Evolutionary conservation across 1,284 basidiomycete genomes (phyloP).

Genomic region (Ustilago hordei): DNA sequence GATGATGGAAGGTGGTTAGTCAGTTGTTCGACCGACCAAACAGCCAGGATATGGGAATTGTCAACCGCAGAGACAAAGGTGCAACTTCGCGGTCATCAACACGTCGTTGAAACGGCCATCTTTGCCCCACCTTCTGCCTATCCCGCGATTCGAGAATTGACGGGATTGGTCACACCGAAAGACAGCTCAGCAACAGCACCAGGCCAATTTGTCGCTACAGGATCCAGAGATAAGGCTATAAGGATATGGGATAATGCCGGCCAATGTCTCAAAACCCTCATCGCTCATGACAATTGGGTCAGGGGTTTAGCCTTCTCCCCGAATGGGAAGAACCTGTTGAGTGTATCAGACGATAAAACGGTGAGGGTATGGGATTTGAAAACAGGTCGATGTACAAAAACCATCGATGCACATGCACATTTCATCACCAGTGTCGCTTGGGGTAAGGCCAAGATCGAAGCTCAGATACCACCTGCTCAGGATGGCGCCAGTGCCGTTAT

Average conservation of each 20-base stretch:
- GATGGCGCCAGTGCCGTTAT: conserved; percentile 33
- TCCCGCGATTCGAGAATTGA: conserved; percentile 80
- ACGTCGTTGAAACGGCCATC: conserved; percentile 84
- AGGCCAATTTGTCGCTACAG: conserved; percentile 80
- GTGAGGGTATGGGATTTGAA: conserved; percentile 88
- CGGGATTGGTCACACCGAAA: conserved; percentile 74
- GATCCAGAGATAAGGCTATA: conserved; percentile 87
- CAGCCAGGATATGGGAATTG: conserved; percentile 83
- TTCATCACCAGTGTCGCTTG: conserved; percentile 75
- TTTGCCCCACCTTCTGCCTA: conserved; percentile 84
- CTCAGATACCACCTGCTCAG: conserved; percentile 45
- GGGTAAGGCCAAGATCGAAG: conserved; percentile 62
- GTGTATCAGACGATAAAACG: conserved; percentile 90
- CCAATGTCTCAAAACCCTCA: conserved; percentile 77
- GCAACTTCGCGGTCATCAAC: conserved; percentile 87
- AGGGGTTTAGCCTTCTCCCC: conserved; percentile 62
- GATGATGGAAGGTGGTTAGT: conserved; percentile 81
- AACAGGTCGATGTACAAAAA: conserved; percentile 83
- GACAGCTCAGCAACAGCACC: conserved; percentile 70
- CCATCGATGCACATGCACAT: conserved; percentile 85
- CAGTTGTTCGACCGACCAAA: conserved; percentile 88
- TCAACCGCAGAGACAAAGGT: conserved; percentile 81
- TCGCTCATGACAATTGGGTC: conserved; percentile 67
- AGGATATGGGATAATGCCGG: conserved; percentile 87
- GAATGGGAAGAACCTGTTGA: conserved; percentile 82